These are phyloP conservation scores for Eimeria brunetti DNA, from an alignment of 169 alveolate species.

Conservation along the genomic window DNA sequence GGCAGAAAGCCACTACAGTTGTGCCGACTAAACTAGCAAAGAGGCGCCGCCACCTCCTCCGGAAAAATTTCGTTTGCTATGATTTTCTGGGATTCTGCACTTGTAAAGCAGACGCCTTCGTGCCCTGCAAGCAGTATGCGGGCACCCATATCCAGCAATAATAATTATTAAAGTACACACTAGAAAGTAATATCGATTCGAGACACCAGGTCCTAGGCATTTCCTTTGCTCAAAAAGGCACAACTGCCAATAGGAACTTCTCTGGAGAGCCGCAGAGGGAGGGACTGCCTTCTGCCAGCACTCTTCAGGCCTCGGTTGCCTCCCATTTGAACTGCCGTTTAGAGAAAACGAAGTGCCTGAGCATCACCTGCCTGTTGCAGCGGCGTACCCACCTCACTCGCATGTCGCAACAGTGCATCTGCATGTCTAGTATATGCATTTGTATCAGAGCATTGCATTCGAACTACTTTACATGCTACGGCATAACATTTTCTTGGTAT, in stretches of 20 bases:
- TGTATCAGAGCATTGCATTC: no score
- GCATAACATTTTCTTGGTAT: background rate
- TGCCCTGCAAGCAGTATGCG: background rate
- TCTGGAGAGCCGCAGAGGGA: background rate
- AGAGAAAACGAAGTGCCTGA: background rate
- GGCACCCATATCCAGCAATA: background rate
- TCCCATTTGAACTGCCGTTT: background rate
- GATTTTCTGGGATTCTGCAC: background rate
- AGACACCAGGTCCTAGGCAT: background rate
- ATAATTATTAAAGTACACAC: no score
- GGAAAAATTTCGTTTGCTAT: background rate
- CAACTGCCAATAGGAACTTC: background rate
- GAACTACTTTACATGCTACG: no score
- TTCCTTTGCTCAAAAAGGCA: background rate
- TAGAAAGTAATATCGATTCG: no score
- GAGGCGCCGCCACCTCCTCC: background rate
- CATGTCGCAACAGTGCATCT: no score
- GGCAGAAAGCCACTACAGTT: background rate
- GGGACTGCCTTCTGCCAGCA: background rate
- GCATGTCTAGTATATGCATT: no score
- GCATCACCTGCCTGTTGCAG: background rate
- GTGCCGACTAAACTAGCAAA: background rate
- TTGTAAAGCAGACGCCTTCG: background rate
- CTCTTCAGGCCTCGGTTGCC: background rate
- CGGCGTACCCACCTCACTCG: background rate